Percentiles rank a stretch among this genome's conserved stretches.
Conservation (phyloP, 179 eudicot genomes). For the Dionaea muscipula region DNA sequence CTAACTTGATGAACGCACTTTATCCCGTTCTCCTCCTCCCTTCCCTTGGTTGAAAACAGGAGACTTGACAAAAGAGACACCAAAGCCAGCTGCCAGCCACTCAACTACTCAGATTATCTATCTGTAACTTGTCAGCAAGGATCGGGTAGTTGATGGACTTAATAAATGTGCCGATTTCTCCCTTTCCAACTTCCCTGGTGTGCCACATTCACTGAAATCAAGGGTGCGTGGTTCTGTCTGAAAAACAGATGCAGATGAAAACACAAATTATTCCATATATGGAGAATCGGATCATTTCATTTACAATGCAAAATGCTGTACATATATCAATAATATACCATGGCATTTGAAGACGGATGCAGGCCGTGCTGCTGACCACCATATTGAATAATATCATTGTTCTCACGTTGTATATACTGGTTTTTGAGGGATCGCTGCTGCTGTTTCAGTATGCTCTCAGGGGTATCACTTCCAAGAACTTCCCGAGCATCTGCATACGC, state of each 20-base stretch:
- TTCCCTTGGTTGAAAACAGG: no score
- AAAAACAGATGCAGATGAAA: no score
- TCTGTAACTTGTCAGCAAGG: slow-evolving; percentile 50
- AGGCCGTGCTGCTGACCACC: slow-evolving; percentile 19
- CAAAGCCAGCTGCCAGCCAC: no score
- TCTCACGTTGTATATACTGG: slow-evolving; percentile 25
- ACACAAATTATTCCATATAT: no score
- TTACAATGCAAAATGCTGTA: no score
- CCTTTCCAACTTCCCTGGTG: slow-evolving; percentile 43
- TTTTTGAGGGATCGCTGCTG: slow-evolving; percentile 27
- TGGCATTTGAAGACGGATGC: slow-evolving; percentile 26
- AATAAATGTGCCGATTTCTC: slow-evolving; percentile 22
- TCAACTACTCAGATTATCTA: no score
- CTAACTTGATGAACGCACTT: no score
- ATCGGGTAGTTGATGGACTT: slow-evolving; percentile 24
- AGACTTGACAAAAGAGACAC: no score
- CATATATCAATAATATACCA: slow-evolving; percentile 27
- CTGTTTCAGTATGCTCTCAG: slow-evolving; percentile 51
- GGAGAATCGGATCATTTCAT: no score
- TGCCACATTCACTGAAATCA: slow-evolving; percentile 80
- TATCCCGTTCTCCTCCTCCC: no score
- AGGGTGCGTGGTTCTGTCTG: slow-evolving; percentile 47
- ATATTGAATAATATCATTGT: slow-evolving; percentile 7
- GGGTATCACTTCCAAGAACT: slow-evolving; percentile 80
- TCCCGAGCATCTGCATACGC: slow-evolving; percentile 68